Evolutionary conservation across 2,329 filamentous ascomycete genomes (phyloP).

Genomic region (Alternaria sp.): DNA sequence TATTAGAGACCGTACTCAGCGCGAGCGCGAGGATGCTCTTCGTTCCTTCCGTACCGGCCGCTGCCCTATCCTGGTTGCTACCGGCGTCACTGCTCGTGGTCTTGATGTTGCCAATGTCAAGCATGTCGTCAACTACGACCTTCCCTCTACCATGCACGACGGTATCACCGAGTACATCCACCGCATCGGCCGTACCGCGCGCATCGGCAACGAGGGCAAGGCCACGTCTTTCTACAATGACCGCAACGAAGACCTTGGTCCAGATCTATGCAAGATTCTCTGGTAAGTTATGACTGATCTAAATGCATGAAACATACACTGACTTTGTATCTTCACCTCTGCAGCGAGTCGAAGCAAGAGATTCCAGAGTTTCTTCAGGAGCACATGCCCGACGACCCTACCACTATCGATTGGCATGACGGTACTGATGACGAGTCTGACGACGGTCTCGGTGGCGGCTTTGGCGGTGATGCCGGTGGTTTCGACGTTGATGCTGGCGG

Average conservation of each 20-base stretch:
- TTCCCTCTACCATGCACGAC: conserved; percentile 77
- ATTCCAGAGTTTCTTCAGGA: conserved; percentile 82
- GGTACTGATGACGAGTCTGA: conserved; percentile 54
- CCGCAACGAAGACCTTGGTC: conserved; percentile 74
- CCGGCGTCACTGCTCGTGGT: conserved; percentile 85
- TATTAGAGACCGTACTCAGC: conserved; percentile 75
- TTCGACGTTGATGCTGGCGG: conserved; percentile 20
- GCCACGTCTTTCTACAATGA: conserved; percentile 92
- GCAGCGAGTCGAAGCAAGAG: background rate
- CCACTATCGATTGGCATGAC: conserved; percentile 62
- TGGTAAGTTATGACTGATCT: conserved; percentile 58
- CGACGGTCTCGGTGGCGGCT: conserved; percentile 14
- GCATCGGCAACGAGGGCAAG: conserved; percentile 85
- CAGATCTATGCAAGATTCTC: conserved; percentile 79
- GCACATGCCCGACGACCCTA: conserved; percentile 66
- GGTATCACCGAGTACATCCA: conserved; percentile 94
- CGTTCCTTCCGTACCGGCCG: conserved; percentile 80
- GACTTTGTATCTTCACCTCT: background rate
- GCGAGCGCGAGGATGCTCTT: conserved; percentile 91
- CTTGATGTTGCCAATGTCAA: conserved; percentile 86
- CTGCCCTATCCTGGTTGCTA: conserved; percentile 83
- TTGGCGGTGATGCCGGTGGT: conserved; percentile 18
- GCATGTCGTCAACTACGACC: conserved; percentile 93
- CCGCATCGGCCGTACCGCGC: conserved; percentile 93
- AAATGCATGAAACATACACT: conserved; percentile 51